Conservation (phyloP, 1,139 yeast species). For the Candida neerlandica region DNA sequence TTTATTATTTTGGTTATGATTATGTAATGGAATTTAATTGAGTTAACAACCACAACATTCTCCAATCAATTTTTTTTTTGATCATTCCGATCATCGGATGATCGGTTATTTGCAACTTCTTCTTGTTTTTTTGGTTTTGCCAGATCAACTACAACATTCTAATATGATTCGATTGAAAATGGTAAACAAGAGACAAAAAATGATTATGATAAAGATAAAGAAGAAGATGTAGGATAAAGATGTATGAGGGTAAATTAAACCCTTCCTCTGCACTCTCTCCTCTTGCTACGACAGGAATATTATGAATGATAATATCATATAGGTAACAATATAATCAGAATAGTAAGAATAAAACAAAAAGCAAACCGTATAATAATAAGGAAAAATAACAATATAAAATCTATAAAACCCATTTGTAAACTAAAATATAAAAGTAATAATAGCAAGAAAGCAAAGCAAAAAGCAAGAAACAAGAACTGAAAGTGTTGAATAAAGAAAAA, state of each 20-base stretch:
- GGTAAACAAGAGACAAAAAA: too few relatives aligned
- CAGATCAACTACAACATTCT: background rate
- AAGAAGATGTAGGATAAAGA: too few relatives aligned
- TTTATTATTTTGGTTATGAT: background rate
- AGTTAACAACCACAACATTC: too few relatives aligned
- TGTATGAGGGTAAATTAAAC: too few relatives aligned
- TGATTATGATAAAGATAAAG: too few relatives aligned
- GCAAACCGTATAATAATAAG: background rate
- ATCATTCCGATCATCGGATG: background rate
- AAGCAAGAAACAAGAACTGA: background rate
- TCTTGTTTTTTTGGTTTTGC: background rate
- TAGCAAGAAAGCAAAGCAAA: too few relatives aligned
- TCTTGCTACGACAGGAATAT: background rate
- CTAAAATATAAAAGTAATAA: background rate
- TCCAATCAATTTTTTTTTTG: background rate
- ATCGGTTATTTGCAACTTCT: constrained; percentile 1
- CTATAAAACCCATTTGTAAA: constrained; percentile 2
- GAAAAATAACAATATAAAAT: background rate
- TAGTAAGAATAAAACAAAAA: too few relatives aligned
- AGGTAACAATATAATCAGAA: too few relatives aligned
- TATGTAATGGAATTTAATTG: background rate
- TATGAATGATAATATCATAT: too few relatives aligned
- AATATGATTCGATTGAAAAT: background rate
- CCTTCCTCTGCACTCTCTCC: too few relatives aligned
- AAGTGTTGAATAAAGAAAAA: background rate